phyloP scores from a whole-genome alignment of 345 rosid genomes.

The Draba incana region DNA sequence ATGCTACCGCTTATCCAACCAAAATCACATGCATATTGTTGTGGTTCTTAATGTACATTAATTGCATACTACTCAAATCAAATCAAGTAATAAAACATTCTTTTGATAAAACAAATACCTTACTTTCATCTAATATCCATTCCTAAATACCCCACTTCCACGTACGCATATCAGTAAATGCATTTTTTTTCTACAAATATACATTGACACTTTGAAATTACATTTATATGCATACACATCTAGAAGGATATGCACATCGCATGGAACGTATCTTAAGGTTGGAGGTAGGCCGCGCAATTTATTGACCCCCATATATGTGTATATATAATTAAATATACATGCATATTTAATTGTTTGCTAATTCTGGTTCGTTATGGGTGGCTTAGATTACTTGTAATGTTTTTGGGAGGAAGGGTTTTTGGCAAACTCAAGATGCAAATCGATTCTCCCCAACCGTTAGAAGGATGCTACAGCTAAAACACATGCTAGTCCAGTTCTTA shows the following conservation, averaged over 20 bases:
- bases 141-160: slow-evolving; percentile 3
- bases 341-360: too few relatives aligned
- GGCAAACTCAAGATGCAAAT: too few relatives aligned
- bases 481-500: too few relatives aligned
- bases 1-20: slow-evolving; percentile 31
- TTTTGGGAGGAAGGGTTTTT: too few relatives aligned
- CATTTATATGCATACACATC: slow-evolving; percentile 8
- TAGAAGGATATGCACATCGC: slow-evolving; percentile 19
- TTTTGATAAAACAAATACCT: slow-evolving; percentile 15
- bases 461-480: too few relatives aligned
- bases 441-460: too few relatives aligned
- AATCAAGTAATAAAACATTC: slow-evolving; percentile 22
- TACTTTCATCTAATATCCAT: slow-evolving; percentile 7
- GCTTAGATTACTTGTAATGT: too few relatives aligned
- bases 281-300: slow-evolving; percentile 31
- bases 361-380: too few relatives aligned
- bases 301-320: slow-evolving; percentile 34
- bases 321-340: slow-evolving; percentile 21
- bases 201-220: not conserved
- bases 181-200: slow-evolving; percentile 9
- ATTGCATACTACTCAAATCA: slow-evolving; percentile 2
- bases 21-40: slow-evolving; percentile 41
- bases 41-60: slow-evolving; percentile 26
- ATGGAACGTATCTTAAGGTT: slow-evolving; percentile 21
- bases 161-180: slow-evolving; percentile 9